Percentiles rank a stretch among this genome's conserved stretches.
Evolutionary conservation across 2,329 filamentous ascomycete species (phyloP).

Genomic region (Apiospora arundinis): DNA sequence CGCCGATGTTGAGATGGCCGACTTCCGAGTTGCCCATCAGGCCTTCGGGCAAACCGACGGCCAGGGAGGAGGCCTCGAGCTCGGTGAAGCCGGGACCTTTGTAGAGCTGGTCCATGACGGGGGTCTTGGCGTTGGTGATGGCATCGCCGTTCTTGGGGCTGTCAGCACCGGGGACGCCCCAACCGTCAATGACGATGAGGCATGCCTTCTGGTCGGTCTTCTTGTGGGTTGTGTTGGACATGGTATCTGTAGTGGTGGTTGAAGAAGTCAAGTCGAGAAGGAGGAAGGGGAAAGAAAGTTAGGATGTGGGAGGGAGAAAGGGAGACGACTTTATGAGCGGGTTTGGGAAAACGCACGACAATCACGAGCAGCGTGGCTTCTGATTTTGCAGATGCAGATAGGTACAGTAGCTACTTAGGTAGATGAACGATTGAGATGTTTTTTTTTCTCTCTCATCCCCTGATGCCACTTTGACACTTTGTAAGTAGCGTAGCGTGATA

Average conservation of each 20-base stretch:
- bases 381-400: too few relatives aligned
- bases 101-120: slow-evolving; percentile 92
- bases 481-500: background rate
- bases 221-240: slow-evolving; percentile 48
- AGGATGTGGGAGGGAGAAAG: slow-evolving; percentile 27
- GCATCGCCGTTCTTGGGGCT: slow-evolving; percentile 92
- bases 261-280: background rate
- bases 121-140: slow-evolving; percentile 91
- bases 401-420: too few relatives aligned
- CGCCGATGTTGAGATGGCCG: slow-evolving; percentile 97
- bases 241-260: slow-evolving; percentile 1
- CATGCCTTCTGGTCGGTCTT: slow-evolving; percentile 64
- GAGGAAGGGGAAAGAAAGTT: background rate
- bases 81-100: slow-evolving; percentile 87
- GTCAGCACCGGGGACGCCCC: slow-evolving; percentile 83
- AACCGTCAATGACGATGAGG: slow-evolving; percentile 96
- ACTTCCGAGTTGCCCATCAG: slow-evolving; percentile 99
- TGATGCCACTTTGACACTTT: background rate
- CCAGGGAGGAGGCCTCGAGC: slow-evolving; percentile 94
- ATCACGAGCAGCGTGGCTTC: background rate
- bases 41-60: slow-evolving; percentile 93
- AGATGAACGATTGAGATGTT: slow-evolving; percentile 10
- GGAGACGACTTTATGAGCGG: slow-evolving; percentile 20
- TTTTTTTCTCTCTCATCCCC: background rate
- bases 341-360: slow-evolving; percentile 2